Evolutionary conservation across 805 yeast species (phyloP), one percentile per base, ranked within the genome.

Genomic region (Maudiozyma bulderi): DNA sequence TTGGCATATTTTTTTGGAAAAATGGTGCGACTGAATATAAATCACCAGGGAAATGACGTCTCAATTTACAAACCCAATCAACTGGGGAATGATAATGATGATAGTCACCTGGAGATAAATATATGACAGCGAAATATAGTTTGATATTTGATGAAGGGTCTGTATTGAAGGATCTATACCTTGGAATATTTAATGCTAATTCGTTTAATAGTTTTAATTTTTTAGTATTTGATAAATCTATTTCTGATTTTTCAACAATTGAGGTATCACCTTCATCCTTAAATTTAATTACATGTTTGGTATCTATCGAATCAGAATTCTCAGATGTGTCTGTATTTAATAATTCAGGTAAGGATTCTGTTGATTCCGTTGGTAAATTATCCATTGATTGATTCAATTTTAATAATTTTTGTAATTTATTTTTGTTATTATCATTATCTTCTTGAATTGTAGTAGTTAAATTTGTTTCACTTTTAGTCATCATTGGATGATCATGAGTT

Each of bases 31-130:
- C 99, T 9, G 95, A 85, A 67, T 83, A 93, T 44, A 93, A 75
- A 66, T 93, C 96, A 28, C 99, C 99, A 32, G 90, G 86, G 63
- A 91, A 93, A 69, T 93, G 97, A 54, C 98, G 84, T 62, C 99
- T 82, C 47, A 86, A 66, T 14, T 93, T 87, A 44, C 95, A 82
- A 20, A 93, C 97, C 99, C 99, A 93, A 63, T 86, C 84, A 1
- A 88, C 78, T 3, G 99, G 99, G 9, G 98, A 87, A 65, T 93
- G 99, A 70, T 84, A 93, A 53, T 95, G 83, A 68, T 93, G 99
- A 67, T 93, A 93, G 65, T 93, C 99, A 39, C 99, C 99, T 0
- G 99, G 99, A 0, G 98, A 96, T 47, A 93, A 73, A 64, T 93
- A 93, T 15, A 93, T 87, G 15, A 93, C 99, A 0, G 96, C 84